Percentiles rank a stretch among this genome's conserved stretches.
These are phyloP conservation scores for rapeseed (Brassica napus) DNA, from an alignment of 345 rosid genomes.

Conservation along the genomic window DNA sequence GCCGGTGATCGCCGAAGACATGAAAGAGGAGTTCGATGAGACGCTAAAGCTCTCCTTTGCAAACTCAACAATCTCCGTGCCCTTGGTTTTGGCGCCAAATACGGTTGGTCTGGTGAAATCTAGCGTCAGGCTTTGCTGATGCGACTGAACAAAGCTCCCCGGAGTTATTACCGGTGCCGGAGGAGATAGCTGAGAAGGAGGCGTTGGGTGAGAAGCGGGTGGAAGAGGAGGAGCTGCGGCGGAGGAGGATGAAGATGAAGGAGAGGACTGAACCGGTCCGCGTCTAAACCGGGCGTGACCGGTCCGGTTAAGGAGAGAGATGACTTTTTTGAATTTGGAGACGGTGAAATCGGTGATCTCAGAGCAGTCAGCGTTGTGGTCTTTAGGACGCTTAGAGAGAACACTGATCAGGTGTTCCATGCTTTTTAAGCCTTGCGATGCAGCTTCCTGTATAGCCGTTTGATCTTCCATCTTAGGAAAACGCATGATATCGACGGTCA, in stretches of 20 bases:
- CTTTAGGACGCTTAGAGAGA: constrained; percentile 53
- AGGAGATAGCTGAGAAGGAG: constrained; percentile 23
- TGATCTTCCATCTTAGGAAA: constrained; percentile 63
- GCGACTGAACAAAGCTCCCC: constrained; percentile 48
- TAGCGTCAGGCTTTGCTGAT: constrained; percentile 60
- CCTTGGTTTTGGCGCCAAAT: constrained; percentile 42
- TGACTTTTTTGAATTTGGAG: constrained; percentile 68
- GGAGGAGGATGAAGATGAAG: constrained; percentile 38
- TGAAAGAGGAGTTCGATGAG: constrained; percentile 72
- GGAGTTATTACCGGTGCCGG: constrained; percentile 30
- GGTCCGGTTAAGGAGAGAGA: constrained; percentile 67
- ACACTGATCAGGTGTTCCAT: constrained; percentile 70
- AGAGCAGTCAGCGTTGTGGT: constrained; percentile 50
- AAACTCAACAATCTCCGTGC: constrained; percentile 52
- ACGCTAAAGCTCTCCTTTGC: constrained; percentile 69
- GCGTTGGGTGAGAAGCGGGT: background rate
- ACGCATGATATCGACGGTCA: constrained; percentile 66
- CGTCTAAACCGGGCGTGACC: constrained; percentile 95
- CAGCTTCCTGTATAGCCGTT: constrained; percentile 79
- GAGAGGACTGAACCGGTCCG: constrained; percentile 53
- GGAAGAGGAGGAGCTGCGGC: constrained; percentile 1
- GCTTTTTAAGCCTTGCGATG: constrained; percentile 75
- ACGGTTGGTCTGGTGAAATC: constrained; percentile 70
- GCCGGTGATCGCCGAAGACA: constrained; percentile 88
- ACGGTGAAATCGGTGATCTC: constrained; percentile 68